These are phyloP conservation scores for Rhytidiadelphus loreus DNA, from an alignment of 225 moss, liverwort and hornwort genomes.

Conservation along the genomic window DNA sequence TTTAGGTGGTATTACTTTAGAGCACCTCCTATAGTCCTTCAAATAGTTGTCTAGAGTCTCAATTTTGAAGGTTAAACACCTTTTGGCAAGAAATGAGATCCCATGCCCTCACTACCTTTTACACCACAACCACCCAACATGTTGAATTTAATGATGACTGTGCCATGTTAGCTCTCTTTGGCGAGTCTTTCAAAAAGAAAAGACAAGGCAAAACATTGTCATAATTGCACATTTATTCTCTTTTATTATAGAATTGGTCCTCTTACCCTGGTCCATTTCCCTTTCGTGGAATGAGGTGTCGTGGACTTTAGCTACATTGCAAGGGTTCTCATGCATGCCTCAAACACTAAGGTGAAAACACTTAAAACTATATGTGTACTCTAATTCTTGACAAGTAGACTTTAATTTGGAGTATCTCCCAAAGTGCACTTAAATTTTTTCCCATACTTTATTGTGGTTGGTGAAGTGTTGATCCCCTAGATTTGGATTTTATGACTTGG, in stretches of 20 bases:
- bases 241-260: neutral
- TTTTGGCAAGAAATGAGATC: neutral
- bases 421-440: neutral
- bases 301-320: rapidly evolving
- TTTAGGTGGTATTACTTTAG: neutral
- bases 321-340: neutral
- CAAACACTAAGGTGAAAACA: neutral
- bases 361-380: rapidly evolving
- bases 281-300: neutral
- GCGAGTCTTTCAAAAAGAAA: neutral
- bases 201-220: neutral
- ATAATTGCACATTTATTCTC: neutral
- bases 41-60: too few species aligned
- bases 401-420: neutral
- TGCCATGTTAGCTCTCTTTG: neutral
- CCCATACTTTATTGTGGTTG: too few species aligned
- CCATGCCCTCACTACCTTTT: neutral
- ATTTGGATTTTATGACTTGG: rapidly evolving
- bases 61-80: neutral
- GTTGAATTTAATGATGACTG: rapidly evolving
- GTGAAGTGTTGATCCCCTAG: rapidly evolving
- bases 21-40: too few species aligned
- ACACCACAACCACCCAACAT: rapidly evolving
- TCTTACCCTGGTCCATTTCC: neutral
- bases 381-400: neutral